These are phyloP conservation scores for Turnera subulata DNA, from an alignment of 345 rosid genomes.

Conservation along the genomic window DNA sequence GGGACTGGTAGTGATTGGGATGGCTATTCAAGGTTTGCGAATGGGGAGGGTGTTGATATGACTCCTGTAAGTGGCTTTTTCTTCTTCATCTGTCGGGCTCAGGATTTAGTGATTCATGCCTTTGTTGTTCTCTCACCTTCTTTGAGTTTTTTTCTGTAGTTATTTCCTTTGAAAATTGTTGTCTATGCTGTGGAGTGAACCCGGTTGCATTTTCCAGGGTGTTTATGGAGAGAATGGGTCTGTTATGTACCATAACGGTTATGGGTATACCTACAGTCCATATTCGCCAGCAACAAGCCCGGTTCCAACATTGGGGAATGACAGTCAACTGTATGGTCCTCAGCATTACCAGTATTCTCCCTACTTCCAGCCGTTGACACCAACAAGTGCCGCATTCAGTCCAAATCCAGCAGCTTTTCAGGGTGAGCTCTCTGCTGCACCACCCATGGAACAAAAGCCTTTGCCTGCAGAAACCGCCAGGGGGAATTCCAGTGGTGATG, in stretches of 20 bases:
- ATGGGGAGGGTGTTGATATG: constrained; percentile 69
- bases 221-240: constrained; percentile 16
- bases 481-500: neutral
- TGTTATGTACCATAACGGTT: constrained; percentile 15
- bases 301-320: constrained; percentile 18
- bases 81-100: neutral
- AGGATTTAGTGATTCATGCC: no score
- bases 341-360: constrained; percentile 15
- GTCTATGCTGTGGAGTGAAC: neutral
- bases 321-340: constrained; percentile 10
- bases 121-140: no score
- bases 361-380: constrained; percentile 9
- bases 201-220: neutral
- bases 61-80: constrained; percentile 43
- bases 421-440: constrained; percentile 1
- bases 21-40: constrained; percentile 51
- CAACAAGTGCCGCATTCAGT: constrained; percentile 5
- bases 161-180: neutral
- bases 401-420: constrained; percentile 2
- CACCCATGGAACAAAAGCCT: constrained; percentile 11
- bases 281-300: constrained; percentile 14
- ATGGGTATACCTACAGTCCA: constrained; percentile 13
- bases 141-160: no score
- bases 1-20: constrained; percentile 63
- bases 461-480: constrained; percentile 11